phyloP scores from a whole-genome alignment of 495 filamentous ascomycete genomes.

The Lentithecium fluviatile region DNA sequence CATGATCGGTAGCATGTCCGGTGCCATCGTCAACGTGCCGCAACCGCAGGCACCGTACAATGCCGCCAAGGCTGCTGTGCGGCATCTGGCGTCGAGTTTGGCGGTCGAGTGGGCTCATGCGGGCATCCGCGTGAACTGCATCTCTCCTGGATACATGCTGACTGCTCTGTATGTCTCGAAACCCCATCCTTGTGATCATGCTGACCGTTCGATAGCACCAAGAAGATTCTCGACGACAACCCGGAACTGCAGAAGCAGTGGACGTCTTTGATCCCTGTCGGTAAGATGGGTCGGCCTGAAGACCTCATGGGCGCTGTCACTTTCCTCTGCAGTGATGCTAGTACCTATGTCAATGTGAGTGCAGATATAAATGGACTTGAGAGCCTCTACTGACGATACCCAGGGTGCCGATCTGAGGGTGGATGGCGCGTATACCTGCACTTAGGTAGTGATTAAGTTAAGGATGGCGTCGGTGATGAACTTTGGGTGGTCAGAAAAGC shows the following conservation, averaged over 20 bases:
- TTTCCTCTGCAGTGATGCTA: conserved; percentile 84
- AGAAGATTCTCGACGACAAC: conserved; percentile 92
- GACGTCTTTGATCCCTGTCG: conserved; percentile 86
- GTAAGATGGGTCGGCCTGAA: conserved; percentile 87
- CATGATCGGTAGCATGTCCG: conserved; percentile 95
- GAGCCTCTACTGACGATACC: background rate
- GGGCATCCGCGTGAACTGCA: conserved; percentile 86
- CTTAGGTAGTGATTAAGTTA: conserved; percentile 45
- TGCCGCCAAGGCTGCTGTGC: conserved; percentile 82
- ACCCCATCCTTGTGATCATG: background rate
- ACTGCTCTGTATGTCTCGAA: conserved; percentile 70
- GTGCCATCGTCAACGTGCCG: conserved; percentile 86
- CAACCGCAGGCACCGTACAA: conserved; percentile 94
- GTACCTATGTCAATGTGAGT: conserved; percentile 68
- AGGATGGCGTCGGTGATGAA: too few species aligned
- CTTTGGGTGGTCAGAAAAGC: too few species aligned
- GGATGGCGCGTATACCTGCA: conserved; percentile 88
- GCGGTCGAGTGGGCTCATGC: conserved; percentile 87
- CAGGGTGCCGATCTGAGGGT: conserved; percentile 80
- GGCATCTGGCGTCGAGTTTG: conserved; percentile 75
- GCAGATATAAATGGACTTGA: background rate
- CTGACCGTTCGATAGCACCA: conserved; percentile 57
- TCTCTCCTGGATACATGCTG: conserved; percentile 90
- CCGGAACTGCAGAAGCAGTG: conserved; percentile 82
- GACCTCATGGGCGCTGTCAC: conserved; percentile 93